Evolutionary conservation across 345 rosid genomes (phyloP).

Genomic region (Turritis glabra): DNA sequence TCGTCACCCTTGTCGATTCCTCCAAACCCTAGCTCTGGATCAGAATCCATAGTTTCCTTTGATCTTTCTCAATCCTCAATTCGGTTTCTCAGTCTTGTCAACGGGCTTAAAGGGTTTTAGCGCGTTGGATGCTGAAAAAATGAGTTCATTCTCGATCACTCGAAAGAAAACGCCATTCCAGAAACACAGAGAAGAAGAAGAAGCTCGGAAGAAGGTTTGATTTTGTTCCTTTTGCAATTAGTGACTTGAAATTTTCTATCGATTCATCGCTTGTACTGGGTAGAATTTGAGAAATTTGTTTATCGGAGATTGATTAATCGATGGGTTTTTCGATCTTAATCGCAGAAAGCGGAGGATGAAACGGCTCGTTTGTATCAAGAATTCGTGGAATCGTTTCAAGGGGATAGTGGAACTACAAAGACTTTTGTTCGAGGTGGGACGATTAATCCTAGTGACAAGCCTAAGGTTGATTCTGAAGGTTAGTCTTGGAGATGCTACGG

Average conservation of each 20-base stretch:
- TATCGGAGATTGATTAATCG: not conserved
- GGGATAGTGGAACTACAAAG: constrained; percentile 67
- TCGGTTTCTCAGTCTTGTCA: not conserved
- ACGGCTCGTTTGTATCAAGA: constrained; percentile 91
- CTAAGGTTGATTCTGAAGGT: constrained; percentile 83
- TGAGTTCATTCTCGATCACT: constrained; percentile 93
- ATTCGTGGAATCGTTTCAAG: constrained; percentile 95
- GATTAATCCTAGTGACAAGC: constrained; percentile 73
- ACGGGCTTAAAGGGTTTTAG: constrained; percentile 7
- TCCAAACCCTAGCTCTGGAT: constrained; percentile 19
- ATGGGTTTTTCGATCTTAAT: not conserved
- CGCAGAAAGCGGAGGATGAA: constrained; percentile 92
- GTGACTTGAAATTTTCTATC: not conserved
- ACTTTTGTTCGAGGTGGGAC: constrained; percentile 93
- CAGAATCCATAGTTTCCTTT: constrained; percentile 4
- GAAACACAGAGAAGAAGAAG: constrained; percentile 98
- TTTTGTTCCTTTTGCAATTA: not conserved
- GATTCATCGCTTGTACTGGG: not conserved
- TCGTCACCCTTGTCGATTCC: constrained; percentile 24
- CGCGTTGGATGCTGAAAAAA: constrained; percentile 35
- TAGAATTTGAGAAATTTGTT: not conserved
- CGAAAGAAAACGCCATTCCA: constrained; percentile 96
- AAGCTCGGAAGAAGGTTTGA: constrained; percentile 86
- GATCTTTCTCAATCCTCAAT: constrained; percentile 2
- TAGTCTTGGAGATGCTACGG: constrained; percentile 31